Base-by-base conservation (phyloP, 2,329 filamentous ascomycete genomes). In the Rhexocercosporidium sp. region DNA sequence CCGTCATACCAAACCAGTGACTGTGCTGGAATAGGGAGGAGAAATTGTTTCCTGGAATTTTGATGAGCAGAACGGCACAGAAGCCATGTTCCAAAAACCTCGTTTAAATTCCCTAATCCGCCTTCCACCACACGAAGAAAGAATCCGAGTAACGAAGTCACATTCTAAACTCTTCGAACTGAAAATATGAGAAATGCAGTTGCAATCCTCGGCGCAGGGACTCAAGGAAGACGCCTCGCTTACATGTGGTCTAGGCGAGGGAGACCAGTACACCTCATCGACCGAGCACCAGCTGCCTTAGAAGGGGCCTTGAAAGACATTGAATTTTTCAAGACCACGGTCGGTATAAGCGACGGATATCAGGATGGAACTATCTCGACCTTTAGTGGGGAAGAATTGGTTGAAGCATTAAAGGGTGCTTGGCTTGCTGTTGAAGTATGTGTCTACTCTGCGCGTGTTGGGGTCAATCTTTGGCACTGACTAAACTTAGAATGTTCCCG, bases 231-330 rank as follows among this genome's bases (percentile, higher is more conserved):
- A 63, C 72, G 78, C n/a, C 72, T 79, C 20, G 78, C 78, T 46
- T 78, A 76, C 53, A 79, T 79, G 78, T 79, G 78, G 78, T 78
- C 78, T 16, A 76, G 74, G 56, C 69, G 69, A 63, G 78, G 78
- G 11, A 70, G 71, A 22, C 69, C 75, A 54, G 78, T 79, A 7
- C 68, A 74, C 62, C 70, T 79, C 11, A 68, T 79, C 59, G 78
- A 79, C 65, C 68, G 67, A 12, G 70, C 76, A 34, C 68, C 75
- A 18, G 66, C 72, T 39, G 77, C 78, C 53, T 71, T 78, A 8
- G 62, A 72, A 46, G 72, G 75, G 25, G 75, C 72, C 25, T 47
- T 74, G 29, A 66, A 73, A 12, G 75, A 76, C 9, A 74, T 79
- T 47, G 67, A 77, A 9, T 64, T 75, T 31, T 70, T 78, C 29